A percentile compares a stretch with the other conserved stretches of the same genome.
phyloP scores from a whole-genome alignment of 1,139 yeast genomes.

The Schwanniomyces etchellsii region DNA sequence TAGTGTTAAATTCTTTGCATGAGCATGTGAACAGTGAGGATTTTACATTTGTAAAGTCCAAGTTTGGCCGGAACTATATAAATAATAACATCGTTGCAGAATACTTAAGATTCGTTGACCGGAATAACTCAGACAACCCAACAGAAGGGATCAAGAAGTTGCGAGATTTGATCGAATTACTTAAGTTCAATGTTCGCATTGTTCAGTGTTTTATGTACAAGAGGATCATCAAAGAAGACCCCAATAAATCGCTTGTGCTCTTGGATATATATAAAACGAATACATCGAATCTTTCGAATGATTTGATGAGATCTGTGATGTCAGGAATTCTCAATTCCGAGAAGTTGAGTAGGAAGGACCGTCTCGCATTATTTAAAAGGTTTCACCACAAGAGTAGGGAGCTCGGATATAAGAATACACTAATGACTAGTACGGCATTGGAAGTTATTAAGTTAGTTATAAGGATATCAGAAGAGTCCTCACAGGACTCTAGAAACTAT shows the following conservation, averaged over 20 bases:
- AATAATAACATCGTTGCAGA: conserved; percentile 14
- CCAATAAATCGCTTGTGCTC: conserved; percentile 17
- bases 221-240: conserved; percentile 21
- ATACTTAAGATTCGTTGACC: conserved; percentile 16
- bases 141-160: conserved; percentile 10
- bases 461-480: conserved; percentile 7
- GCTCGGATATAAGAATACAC: conserved; percentile 15
- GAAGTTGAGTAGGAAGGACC: conserved; percentile 11
- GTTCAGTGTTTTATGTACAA: conserved; percentile 18
- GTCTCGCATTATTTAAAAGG: conserved; percentile 13
- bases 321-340: conserved; percentile 20
- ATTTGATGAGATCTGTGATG: conserved; percentile 16
- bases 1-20: conserved; percentile 12
- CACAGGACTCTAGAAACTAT: conserved; percentile 7
- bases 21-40: conserved; percentile 7
- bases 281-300: conserved; percentile 12
- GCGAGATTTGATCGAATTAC: conserved; percentile 13
- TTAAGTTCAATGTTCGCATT: conserved; percentile 11
- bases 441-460: conserved; percentile 10
- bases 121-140: conserved; percentile 4
- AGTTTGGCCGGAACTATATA: conserved; percentile 15
- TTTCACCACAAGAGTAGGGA: conserved; percentile 14
- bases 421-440: conserved; percentile 11
- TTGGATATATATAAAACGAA: conserved; percentile 15
- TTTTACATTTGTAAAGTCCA: conserved; percentile 12